These are phyloP conservation scores for Yamagishiella unicocca DNA, from an alignment of 139 green algal genomes.

Conservation along the genomic window DNA sequence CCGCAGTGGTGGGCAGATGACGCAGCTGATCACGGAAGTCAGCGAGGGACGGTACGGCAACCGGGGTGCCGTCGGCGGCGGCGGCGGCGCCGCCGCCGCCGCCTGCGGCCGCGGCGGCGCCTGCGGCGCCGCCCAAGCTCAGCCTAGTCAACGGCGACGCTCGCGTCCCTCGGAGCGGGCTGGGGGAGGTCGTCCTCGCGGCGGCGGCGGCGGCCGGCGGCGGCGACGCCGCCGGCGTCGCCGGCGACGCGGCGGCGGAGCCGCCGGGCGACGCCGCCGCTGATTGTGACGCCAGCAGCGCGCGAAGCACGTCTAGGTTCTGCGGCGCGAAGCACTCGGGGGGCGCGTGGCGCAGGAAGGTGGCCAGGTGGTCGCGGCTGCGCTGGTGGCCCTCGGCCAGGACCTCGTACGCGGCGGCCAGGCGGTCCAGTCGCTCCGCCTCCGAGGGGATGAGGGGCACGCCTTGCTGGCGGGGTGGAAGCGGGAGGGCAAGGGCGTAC, in stretches of 20 bases:
- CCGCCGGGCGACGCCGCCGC: too few relatives aligned
- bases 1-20: slow-evolving; percentile 5
- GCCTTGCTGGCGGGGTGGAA: slow-evolving; percentile 18
- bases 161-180: not conserved
- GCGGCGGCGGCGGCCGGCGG: not conserved
- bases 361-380: not conserved
- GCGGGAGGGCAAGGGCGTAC: not conserved
- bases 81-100: not conserved
- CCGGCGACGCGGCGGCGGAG: not conserved
- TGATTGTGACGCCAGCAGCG: not conserved
- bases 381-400: not conserved
- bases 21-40: not conserved
- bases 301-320: slow-evolving; percentile 31
- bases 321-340: slow-evolving; percentile 39
- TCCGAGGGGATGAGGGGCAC: not conserved
- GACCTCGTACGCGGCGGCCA: not conserved
- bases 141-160: slow-evolving; percentile 9
- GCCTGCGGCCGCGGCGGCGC: not conserved
- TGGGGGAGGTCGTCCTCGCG: not conserved
- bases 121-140: not conserved
- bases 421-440: slow-evolving; percentile 27
- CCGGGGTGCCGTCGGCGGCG: not conserved
- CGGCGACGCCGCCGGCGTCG: not conserved
- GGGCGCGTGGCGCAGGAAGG: slow-evolving; percentile 4
- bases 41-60: not conserved